Evolutionary conservation across 768 basidiomycete species (phyloP).

Genomic region (Lactifluus volemus): DNA sequence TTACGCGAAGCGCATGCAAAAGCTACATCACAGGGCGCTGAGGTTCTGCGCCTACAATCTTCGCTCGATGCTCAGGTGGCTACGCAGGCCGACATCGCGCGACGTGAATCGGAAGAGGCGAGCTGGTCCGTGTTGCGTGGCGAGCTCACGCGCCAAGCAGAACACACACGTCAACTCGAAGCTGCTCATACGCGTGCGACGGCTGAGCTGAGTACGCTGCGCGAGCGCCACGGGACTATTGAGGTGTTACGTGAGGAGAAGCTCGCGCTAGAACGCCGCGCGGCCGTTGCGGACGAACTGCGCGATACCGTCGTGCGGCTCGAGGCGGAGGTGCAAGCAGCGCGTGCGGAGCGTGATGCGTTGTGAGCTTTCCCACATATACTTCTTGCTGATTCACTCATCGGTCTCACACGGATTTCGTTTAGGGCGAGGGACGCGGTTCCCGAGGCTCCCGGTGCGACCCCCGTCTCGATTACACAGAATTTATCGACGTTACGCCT

Average conservation of each 20-base stretch:
- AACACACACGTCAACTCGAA: conserved; percentile 54
- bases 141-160: conserved; percentile 58
- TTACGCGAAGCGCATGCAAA: conserved; percentile 34
- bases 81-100: conserved; percentile 27
- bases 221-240: conserved; percentile 48
- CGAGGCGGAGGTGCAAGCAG: conserved; percentile 60
- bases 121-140: conserved; percentile 57
- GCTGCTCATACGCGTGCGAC: conserved; percentile 45
- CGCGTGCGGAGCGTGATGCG: conserved; percentile 44
- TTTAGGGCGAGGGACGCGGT: conserved; percentile 17
- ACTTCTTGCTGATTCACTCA: not conserved
- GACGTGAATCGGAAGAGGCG: conserved; percentile 36
- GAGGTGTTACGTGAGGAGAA: conserved; percentile 75
- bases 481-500: conserved; percentile 53
- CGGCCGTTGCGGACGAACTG: conserved; percentile 42
- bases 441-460: conserved; percentile 33
- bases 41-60: conserved; percentile 38
- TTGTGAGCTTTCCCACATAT: conserved; percentile 33
- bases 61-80: conserved; percentile 39
- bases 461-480: conserved; percentile 48
- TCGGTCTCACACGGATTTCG: no score
- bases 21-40: conserved; percentile 34
- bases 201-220: conserved; percentile 43
- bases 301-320: conserved; percentile 46
- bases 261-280: conserved; percentile 46